Evolutionary conservation across 768 basidiomycete species (phyloP).

Genomic region (Lactarius tabidus): DNA sequence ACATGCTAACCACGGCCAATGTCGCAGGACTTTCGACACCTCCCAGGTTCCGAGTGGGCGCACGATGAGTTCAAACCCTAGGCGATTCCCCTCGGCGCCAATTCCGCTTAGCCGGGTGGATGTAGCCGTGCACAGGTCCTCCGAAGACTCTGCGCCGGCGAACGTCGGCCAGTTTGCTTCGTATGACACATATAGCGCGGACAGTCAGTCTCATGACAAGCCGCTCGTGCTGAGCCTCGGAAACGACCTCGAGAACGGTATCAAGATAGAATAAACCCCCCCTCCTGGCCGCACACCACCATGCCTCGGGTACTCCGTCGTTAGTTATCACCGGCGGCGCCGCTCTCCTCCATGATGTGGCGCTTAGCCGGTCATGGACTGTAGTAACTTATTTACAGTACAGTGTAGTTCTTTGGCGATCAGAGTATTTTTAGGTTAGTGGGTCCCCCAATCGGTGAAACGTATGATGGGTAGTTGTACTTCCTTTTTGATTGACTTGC

Average conservation of each 20-base stretch:
- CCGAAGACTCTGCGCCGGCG: background rate
- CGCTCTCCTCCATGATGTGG: background rate
- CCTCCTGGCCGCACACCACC: no score
- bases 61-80: background rate
- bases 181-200: background rate
- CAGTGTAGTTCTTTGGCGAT: no score
- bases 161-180: background rate
- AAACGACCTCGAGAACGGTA: no score
- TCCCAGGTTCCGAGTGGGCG: background rate
- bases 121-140: slow-evolving; percentile 2
- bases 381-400: no score
- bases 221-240: background rate
- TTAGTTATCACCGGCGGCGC: background rate
- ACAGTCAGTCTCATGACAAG: background rate
- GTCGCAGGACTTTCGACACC: background rate
- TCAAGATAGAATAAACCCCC: no score
- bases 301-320: no score
- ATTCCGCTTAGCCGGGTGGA: background rate
- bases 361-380: no score
- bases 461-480: no score
- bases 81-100: background rate
- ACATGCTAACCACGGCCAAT: background rate
- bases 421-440: no score
- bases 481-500: no score
- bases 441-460: no score